These are phyloP conservation scores for Thelonectria rubi DNA, from an alignment of 2,329 filamentous ascomycete genomes.

Conservation along the genomic window DNA sequence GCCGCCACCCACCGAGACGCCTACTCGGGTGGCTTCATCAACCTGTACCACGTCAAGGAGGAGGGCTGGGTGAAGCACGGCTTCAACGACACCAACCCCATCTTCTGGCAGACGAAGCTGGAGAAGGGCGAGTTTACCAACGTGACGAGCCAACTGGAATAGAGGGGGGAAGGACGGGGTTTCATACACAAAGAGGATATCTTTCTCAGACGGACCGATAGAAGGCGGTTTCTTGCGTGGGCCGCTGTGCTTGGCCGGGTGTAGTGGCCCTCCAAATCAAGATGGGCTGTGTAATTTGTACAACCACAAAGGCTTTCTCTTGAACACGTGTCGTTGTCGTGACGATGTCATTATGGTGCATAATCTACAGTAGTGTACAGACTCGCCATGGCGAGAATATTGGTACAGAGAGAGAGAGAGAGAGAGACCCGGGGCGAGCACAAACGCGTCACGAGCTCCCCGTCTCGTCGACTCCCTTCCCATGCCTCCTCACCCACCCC, in stretches of 20 bases:
- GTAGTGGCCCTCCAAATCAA: slow-evolving; percentile 21
- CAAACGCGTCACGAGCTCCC: background rate
- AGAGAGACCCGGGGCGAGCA: background rate
- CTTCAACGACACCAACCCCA: slow-evolving; percentile 97
- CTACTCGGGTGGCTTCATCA: slow-evolving; percentile 99
- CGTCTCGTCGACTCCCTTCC: background rate
- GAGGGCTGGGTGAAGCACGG: slow-evolving; percentile 99
- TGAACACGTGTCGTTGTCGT: slow-evolving; percentile 5
- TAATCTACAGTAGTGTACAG: slow-evolving; percentile 29
- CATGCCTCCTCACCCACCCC: slow-evolving; percentile 53
- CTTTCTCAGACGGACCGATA: slow-evolving; percentile 29
- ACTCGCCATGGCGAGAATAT: background rate
- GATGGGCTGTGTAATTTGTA: slow-evolving; percentile 41
- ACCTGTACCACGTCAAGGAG: slow-evolving; percentile 99
- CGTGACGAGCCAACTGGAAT: slow-evolving; percentile 81
- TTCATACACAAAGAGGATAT: slow-evolving; percentile 14
- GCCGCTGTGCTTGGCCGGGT: slow-evolving; percentile 5
- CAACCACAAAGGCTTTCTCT: slow-evolving; percentile 43
- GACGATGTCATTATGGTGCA: background rate
- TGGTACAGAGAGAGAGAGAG: no score
- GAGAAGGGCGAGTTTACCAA: slow-evolving; percentile 99
- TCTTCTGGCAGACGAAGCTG: slow-evolving; percentile 99
- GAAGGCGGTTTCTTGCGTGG: slow-evolving; percentile 32
- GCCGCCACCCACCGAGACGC: slow-evolving; percentile 97
- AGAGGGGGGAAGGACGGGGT: slow-evolving; percentile 15